phyloP scores from a whole-genome alignment of 768 basidiomycete species.

The Sutorius australiensis region DNA sequence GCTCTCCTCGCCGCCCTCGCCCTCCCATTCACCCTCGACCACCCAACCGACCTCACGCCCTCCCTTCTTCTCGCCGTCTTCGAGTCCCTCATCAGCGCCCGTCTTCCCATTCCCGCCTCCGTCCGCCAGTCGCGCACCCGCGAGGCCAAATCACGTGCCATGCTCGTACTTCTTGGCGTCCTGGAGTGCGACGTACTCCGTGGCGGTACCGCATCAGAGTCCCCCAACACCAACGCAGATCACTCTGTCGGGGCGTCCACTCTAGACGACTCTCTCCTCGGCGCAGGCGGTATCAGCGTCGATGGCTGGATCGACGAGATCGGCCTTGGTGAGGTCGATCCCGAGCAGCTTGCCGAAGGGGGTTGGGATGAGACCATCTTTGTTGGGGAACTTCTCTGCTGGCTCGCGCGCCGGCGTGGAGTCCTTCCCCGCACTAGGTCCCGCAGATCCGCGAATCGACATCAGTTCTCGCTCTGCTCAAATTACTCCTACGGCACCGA shows the following conservation, averaged over 20 bases:
- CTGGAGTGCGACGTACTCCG: conserved; percentile 62
- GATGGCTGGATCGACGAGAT: conserved; percentile 44
- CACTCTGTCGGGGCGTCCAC: conserved; percentile 8
- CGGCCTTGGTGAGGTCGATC: conserved; percentile 64
- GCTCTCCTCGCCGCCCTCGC: conserved; percentile 41
- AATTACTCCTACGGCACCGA: conserved; percentile 21
- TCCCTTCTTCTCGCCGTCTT: conserved; percentile 67
- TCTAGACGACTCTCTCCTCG: conserved; percentile 28
- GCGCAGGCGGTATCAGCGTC: conserved; percentile 25
- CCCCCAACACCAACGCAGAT: background rate
- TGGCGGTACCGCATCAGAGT: conserved; percentile 38
- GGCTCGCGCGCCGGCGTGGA: conserved; percentile 53
- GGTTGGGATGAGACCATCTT: conserved; percentile 64
- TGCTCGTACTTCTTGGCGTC: conserved; percentile 74
- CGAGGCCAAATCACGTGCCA: conserved; percentile 51
- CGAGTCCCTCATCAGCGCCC: conserved; percentile 53
- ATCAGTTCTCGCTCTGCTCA: conserved; percentile 16
- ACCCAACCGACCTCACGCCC: conserved; percentile 64
- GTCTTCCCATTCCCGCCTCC: conserved; percentile 44
- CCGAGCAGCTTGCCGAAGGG: conserved; percentile 58
- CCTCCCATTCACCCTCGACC: conserved; percentile 45
- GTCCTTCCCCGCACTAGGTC: conserved; percentile 21
- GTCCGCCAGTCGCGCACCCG: conserved; percentile 36
- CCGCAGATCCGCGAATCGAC: background rate
- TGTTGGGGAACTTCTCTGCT: conserved; percentile 64